Percentiles rank a stretch among this genome's conserved stretches.
These are phyloP conservation scores for Eucalyptus dawsonii DNA, from an alignment of 345 rosid genomes.

Conservation along the genomic window DNA sequence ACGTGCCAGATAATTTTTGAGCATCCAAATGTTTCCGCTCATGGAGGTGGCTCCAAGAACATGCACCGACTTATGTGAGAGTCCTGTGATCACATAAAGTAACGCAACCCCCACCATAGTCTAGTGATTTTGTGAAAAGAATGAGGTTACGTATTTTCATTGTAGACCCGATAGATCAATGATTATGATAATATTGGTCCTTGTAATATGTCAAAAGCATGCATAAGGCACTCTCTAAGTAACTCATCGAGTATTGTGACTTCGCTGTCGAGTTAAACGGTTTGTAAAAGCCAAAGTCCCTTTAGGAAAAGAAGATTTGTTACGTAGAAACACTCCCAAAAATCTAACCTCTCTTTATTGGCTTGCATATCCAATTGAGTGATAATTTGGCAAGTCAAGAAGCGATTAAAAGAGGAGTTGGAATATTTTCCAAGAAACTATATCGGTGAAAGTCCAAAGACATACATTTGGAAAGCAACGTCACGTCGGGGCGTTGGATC, in stretches of 20 bases:
- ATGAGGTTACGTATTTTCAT: background rate
- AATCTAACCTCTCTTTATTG: too few species aligned
- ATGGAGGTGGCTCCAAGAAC: background rate
- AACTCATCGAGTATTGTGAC: too few species aligned
- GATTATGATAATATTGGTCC: too few species aligned
- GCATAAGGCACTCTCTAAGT: too few species aligned
- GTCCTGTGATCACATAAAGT: background rate
- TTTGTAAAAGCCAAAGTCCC: background rate
- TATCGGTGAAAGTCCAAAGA: background rate
- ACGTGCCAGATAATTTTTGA: background rate
- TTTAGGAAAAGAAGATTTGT: too few species aligned
- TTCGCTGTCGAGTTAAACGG: background rate
- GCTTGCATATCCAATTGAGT: too few species aligned
- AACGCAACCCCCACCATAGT: background rate
- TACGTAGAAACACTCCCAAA: too few species aligned
- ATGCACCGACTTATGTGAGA: background rate
- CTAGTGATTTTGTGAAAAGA: background rate
- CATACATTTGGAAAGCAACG: background rate
- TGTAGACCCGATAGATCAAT: background rate
- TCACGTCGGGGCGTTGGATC: background rate
- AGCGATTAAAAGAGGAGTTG: background rate
- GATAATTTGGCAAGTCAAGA: background rate
- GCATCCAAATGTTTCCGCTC: background rate
- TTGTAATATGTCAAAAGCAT: too few species aligned
- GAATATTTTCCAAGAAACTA: background rate